A percentile compares a stretch with the other conserved stretches of the same genome.
Evolutionary conservation across 2,329 filamentous ascomycete genomes (phyloP).

Genomic region (Penicillium sp.): DNA sequence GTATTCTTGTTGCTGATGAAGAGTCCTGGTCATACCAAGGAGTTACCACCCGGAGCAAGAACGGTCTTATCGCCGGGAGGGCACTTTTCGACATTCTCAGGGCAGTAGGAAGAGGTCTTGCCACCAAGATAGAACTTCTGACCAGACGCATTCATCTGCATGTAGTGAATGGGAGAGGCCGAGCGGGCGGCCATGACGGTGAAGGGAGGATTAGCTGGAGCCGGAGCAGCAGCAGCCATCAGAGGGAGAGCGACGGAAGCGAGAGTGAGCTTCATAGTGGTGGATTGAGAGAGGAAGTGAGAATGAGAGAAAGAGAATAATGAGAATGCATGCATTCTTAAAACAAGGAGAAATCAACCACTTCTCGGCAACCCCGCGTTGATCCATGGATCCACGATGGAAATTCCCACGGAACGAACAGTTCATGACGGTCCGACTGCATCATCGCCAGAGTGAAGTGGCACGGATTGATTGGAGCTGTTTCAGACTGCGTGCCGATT

Average conservation of each 20-base stretch:
- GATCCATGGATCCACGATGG: no score
- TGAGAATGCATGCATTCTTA: not conserved
- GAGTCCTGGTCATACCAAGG: constrained; percentile 38
- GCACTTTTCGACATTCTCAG: constrained; percentile 34
- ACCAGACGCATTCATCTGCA: constrained; percentile 44
- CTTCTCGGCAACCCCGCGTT: no score
- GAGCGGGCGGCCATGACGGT: constrained; percentile 43
- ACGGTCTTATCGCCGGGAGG: constrained; percentile 46
- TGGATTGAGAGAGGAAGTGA: not conserved
- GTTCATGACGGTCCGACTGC: no score
- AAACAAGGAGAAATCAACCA: no score
- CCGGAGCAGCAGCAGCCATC: constrained; percentile 24
- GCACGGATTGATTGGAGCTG: no score
- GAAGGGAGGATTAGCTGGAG: constrained; percentile 30
- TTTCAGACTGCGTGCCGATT: no score
- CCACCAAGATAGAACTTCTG: constrained; percentile 49
- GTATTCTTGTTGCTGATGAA: no score
- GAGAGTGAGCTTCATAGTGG: constrained; percentile 25
- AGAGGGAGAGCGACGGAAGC: constrained; percentile 24
- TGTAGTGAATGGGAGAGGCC: constrained; percentile 47
- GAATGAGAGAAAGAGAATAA: not conserved
- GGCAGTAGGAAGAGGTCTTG: constrained; percentile 47
- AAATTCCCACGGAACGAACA: no score
- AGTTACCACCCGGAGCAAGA: constrained; percentile 37
- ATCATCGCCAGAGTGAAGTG: no score